phyloP scores from a whole-genome alignment of 352 stramenopile species.

The Globisporangium emineosum region DNA sequence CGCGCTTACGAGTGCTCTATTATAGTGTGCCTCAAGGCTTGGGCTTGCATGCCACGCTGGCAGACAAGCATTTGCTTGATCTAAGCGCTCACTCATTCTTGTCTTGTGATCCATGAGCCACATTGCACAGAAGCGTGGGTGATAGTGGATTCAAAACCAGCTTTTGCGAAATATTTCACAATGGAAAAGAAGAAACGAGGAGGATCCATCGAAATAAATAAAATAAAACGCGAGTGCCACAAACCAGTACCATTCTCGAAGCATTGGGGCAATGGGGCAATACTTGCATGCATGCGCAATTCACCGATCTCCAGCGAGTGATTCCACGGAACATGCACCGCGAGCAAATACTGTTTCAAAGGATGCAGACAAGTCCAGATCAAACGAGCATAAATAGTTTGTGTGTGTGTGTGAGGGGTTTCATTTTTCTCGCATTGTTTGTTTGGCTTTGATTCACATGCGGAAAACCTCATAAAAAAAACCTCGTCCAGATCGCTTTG shows the following conservation, averaged over 20 bases:
- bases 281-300: background rate
- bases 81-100: background rate
- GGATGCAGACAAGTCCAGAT: background rate
- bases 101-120: too few species aligned
- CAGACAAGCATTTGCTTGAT: too few species aligned
- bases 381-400: background rate
- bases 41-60: background rate
- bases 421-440: too few species aligned
- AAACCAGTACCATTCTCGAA: background rate
- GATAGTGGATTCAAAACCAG: slow-evolving; percentile 6
- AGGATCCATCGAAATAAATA: background rate
- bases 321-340: background rate
- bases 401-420: background rate
- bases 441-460: background rate
- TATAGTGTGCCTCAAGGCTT: too few species aligned
- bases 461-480: slow-evolving; percentile 4
- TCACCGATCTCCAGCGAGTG: background rate
- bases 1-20: background rate
- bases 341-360: background rate
- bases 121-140: background rate
- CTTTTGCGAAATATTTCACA: background rate
- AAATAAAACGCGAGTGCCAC: background rate
- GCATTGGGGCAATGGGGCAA: background rate
- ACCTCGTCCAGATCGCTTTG: slow-evolving; percentile 20
- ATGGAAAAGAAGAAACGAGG: background rate